Conservation (phyloP, 2,329 filamentous ascomycete species). For the Pseudocercospora ulei region DNA sequence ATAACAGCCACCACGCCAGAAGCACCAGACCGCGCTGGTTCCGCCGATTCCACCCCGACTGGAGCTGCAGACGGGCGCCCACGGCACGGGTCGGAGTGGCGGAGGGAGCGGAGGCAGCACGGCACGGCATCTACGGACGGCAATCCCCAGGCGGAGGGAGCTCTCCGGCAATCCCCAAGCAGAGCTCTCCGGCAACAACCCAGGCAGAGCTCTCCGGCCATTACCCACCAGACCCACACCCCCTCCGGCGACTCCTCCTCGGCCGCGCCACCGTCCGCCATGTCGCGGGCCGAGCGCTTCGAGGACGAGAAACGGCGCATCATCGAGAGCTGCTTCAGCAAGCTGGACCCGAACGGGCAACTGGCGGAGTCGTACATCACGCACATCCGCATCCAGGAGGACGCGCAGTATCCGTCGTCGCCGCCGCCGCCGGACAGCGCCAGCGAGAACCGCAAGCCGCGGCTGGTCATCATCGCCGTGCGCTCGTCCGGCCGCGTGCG, state of each 20-base stretch:
- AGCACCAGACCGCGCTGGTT: too few relatives aligned
- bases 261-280: slow-evolving; percentile 10
- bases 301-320: slow-evolving; percentile 95
- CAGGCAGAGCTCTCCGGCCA: too few relatives aligned
- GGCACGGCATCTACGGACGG: too few relatives aligned
- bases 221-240: slow-evolving; percentile 3
- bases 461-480: slow-evolving; percentile 87
- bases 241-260: slow-evolving; percentile 9
- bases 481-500: slow-evolving; percentile 84
- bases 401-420: slow-evolving; percentile 66
- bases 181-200: too few relatives aligned
- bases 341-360: slow-evolving; percentile 76
- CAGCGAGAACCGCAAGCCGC: slow-evolving; percentile 68
- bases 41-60: too few relatives aligned
- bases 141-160: too few relatives aligned
- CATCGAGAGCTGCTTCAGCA: slow-evolving; percentile 86
- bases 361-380: slow-evolving; percentile 93
- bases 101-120: too few relatives aligned
- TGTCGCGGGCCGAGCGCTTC: slow-evolving; percentile 64
- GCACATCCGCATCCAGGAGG: slow-evolving; percentile 85
- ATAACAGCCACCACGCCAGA: too few relatives aligned
- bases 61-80: too few relatives aligned
- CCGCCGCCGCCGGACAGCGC: slow-evolving; percentile 74
- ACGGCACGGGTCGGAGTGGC: too few relatives aligned
- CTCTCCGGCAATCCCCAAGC: too few relatives aligned